Conservation (phyloP, 83 land plant genomes). For the Isoetes engelmannii region DNA sequence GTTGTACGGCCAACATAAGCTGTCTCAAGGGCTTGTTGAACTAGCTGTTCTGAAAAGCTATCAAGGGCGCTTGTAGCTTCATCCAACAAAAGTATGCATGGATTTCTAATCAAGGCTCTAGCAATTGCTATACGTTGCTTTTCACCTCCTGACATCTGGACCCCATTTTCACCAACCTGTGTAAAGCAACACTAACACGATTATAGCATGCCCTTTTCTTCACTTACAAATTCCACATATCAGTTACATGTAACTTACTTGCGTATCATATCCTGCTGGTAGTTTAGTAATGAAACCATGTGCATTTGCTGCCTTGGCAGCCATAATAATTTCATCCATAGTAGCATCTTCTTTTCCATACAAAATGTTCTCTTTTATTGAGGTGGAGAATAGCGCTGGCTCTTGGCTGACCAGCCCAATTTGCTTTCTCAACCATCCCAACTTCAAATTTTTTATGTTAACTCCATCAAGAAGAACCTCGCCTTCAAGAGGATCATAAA, state of each 20-base stretch:
- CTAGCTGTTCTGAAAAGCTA: constrained; percentile 2
- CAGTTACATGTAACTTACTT: neutral
- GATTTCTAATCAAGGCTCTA: constrained; percentile 5
- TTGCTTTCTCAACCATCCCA: neutral
- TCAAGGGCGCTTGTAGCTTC: constrained; percentile 14
- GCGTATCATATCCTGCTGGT: neutral
- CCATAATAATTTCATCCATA: neutral
- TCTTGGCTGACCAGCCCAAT: constrained; percentile 2
- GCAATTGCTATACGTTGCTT: constrained; percentile 11
- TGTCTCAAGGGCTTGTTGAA: constrained; percentile 8
- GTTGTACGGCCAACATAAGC: constrained; percentile 3
- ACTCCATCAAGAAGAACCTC: neutral
- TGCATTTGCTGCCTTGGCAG: constrained; percentile 12
- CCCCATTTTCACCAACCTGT: neutral
- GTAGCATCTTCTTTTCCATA: constrained; percentile 5
- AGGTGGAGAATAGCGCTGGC: constrained; percentile 1
- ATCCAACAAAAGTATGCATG: neutral
- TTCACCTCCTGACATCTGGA: constrained; percentile 1
- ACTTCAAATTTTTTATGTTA: neutral
- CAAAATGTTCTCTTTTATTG: constrained; percentile 1
- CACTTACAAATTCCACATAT: neutral
- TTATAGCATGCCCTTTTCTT: neutral
- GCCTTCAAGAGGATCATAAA: constrained; percentile 38
- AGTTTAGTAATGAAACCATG: neutral
- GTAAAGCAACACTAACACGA: neutral